These are phyloP conservation scores for Suillus luteus DNA, from an alignment of 768 basidiomycete species.

Conservation along the genomic window DNA sequence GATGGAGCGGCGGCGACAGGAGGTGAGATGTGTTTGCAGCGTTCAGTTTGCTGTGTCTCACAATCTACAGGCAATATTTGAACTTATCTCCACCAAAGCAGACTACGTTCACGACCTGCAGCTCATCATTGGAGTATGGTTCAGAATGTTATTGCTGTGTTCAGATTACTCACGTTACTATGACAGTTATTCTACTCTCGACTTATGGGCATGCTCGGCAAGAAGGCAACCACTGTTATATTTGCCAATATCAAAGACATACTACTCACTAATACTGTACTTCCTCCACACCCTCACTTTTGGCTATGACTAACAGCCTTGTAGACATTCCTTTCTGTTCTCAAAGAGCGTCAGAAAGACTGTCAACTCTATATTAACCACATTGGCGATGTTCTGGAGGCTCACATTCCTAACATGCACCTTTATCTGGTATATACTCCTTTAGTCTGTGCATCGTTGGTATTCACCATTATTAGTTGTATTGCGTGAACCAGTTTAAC, in stretches of 20 bases:
- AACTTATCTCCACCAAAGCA: constrained; percentile 88
- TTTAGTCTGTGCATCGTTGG: not conserved
- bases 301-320: constrained; percentile 7
- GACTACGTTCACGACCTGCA: constrained; percentile 92
- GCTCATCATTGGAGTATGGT: constrained; percentile 80
- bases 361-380: constrained; percentile 89
- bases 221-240: constrained; percentile 76
- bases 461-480: constrained; percentile 51
- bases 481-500: constrained; percentile 85
- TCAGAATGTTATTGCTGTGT: not conserved
- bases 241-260: constrained; percentile 96
- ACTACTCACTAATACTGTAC: constrained; percentile 81
- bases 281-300: not conserved
- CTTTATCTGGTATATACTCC: constrained; percentile 68
- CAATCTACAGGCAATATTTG: constrained; percentile 76
- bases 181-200: constrained; percentile 82
- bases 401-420: constrained; percentile 73
- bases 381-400: constrained; percentile 82
- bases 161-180: constrained; percentile 6
- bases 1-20: constrained; percentile 84
- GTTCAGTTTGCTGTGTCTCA: not conserved
- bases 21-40: constrained; percentile 45
- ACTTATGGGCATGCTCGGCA: constrained; percentile 69
- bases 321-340: constrained; percentile 79
- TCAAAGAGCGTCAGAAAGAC: constrained; percentile 90